Evolutionary conservation across 2,329 filamentous ascomycete genomes (phyloP).

Genomic region (Lojkania enalia): DNA sequence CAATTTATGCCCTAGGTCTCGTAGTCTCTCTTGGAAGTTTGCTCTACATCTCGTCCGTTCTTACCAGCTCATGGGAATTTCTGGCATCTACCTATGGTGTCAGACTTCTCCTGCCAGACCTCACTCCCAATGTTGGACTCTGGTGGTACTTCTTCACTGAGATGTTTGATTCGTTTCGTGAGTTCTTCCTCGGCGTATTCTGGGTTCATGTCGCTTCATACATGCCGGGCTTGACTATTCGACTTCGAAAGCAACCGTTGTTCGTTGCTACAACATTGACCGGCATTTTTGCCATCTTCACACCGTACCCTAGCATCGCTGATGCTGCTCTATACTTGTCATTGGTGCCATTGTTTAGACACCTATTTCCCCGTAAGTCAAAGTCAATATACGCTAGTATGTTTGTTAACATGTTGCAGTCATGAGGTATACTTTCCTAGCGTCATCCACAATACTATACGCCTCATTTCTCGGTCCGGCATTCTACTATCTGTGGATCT

Average conservation of each 20-base stretch:
- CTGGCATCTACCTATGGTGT: slow-evolving; percentile 88
- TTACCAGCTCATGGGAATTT: slow-evolving; percentile 87
- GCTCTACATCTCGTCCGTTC: slow-evolving; percentile 69
- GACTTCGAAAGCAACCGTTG: slow-evolving; percentile 81
- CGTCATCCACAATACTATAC: slow-evolving; percentile 81
- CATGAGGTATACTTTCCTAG: slow-evolving; percentile 91
- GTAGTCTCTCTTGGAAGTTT: slow-evolving; percentile 55
- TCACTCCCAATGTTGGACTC: slow-evolving; percentile 91
- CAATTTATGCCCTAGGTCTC: slow-evolving; percentile 59
- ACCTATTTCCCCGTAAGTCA: slow-evolving; percentile 77
- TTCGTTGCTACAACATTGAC: slow-evolving; percentile 83
- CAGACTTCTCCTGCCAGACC: slow-evolving; percentile 84
- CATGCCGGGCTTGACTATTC: slow-evolving; percentile 80
- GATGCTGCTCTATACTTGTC: slow-evolving; percentile 87
- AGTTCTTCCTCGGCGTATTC: slow-evolving; percentile 97
- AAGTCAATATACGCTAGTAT: background rate
- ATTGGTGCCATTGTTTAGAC: slow-evolving; percentile 81
- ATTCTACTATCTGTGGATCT: slow-evolving; percentile 98
- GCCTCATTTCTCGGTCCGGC: slow-evolving; percentile 86
- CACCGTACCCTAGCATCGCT: slow-evolving; percentile 91
- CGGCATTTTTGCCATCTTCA: slow-evolving; percentile 92
- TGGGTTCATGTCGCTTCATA: slow-evolving; percentile 95
- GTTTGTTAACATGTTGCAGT: too few species aligned
- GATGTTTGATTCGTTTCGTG: slow-evolving; percentile 97
- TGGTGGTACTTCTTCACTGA: slow-evolving; percentile 99